Conservation (phyloP, 1,284 basidiomycete genomes). For the Austroboletus novae-zelandiae region DNA sequence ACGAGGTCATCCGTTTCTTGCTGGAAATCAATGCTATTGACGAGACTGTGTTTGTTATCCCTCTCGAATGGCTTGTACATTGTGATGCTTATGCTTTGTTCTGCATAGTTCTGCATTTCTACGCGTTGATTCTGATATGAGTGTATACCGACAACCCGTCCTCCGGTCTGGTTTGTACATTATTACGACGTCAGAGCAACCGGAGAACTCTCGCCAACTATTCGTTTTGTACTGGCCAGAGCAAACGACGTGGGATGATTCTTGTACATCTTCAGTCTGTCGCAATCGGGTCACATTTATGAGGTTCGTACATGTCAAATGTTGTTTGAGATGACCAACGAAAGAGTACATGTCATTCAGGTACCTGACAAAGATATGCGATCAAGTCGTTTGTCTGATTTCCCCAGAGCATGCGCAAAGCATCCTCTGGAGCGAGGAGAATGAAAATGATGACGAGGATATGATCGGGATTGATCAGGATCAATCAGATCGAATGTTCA, state of each 20-base stretch:
- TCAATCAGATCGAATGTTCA: constrained; percentile 46
- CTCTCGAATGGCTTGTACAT: fast-evolving
- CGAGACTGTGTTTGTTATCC: constrained; percentile 34
- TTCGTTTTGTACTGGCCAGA: constrained; percentile 64
- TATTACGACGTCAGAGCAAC: constrained; percentile 16
- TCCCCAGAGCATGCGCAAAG: constrained; percentile 43
- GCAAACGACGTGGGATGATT: constrained; percentile 57
- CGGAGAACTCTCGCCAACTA: constrained; percentile 24
- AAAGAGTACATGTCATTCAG: constrained; percentile 25
- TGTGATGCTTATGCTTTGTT: not conserved
- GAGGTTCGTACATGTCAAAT: constrained; percentile 38
- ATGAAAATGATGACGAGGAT: constrained; percentile 30
- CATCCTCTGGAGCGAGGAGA: constrained; percentile 43
- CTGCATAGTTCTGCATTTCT: constrained; percentile 17
- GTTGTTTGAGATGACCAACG: not conserved
- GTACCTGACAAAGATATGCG: constrained; percentile 55
- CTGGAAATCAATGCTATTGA: constrained; percentile 34
- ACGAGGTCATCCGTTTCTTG: constrained; percentile 47
- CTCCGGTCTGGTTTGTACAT: constrained; percentile 55
- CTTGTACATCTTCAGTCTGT: constrained; percentile 41
- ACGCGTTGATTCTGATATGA: constrained; percentile 20
- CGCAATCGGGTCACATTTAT: constrained; percentile 61
- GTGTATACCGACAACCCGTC: constrained; percentile 22
- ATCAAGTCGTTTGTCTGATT: constrained; percentile 49
- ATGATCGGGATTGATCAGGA: constrained; percentile 35